Evolutionary conservation across 2,329 filamentous ascomycete genomes (phyloP), one percentile per base, ranked within the genome.

Genomic region (Fusarium piperis): DNA sequence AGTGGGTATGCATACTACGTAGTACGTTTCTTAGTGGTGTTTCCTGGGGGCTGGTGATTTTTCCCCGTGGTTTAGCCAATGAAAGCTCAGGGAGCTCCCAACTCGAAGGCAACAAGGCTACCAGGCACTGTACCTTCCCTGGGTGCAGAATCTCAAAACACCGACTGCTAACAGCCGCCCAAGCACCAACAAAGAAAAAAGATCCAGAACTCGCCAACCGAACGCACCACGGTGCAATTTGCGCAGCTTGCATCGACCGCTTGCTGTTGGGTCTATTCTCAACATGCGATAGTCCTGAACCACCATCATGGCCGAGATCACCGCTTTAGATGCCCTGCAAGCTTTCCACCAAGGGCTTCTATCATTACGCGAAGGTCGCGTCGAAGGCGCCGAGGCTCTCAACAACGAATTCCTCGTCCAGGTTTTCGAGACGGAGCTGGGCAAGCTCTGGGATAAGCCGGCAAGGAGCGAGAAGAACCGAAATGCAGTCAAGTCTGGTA

Each of bases 341-440:
- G 91, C 90, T 81, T 90, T 99, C 76, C 93, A 97, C 81, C 90
- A 93, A 80, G 94, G 97, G 83, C 90, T 99, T 69, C 85, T 92
- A 74, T 91, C 92, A 64, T 87, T 96, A 75, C 89, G 90, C 71
- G 91, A 96, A 77, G 89, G 90, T 63, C 89, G 92, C 59, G 83
- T 84, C 59, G 84, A 86, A 48, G 84, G 83, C 64, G 86, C 90
- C 33, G 91, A 92, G 74, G 84, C 93, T 48, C 88, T 95, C 58
- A 90, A 93, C 67, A 88, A 94, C 68, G 88, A 89, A 74, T 85
- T 97, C 30, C 82, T 94, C 58, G 87, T 91, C 33, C 90, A 91
- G 68, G 83, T 93, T 39, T 91, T 95, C 68, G 90, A 94, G 72
- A 86, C 92, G 64, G 88, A 90, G 78, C 86, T 98, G 53, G 90